Percentiles rank a stretch among this genome's conserved stretches.
phyloP scores from a whole-genome alignment of 306 rosid genomes.

The Senna tora region DNA sequence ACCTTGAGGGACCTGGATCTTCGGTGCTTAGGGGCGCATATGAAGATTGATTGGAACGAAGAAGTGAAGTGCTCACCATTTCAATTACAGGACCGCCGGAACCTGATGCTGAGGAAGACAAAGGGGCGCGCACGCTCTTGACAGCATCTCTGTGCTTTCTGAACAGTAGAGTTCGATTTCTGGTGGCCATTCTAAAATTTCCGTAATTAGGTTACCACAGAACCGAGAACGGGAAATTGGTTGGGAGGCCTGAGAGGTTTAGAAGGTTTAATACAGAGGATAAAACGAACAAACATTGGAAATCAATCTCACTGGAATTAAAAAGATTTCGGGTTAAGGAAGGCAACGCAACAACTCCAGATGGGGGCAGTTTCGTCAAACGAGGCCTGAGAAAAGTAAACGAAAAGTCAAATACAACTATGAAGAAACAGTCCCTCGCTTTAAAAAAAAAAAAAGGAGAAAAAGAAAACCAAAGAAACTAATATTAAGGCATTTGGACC shows the following conservation, averaged over 20 bases:
- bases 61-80: slow-evolving; percentile 67
- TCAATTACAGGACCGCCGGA: slow-evolving; percentile 73
- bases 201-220: background rate
- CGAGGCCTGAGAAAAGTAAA: too few relatives aligned
- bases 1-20: slow-evolving; percentile 68
- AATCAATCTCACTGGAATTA: background rate
- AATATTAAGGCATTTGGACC: too few relatives aligned
- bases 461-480: too few relatives aligned
- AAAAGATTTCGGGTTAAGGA: background rate
- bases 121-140: slow-evolving; percentile 75
- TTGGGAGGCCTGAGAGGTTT: background rate
- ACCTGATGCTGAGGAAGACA: slow-evolving; percentile 61
- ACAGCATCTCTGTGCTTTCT: slow-evolving; percentile 71
- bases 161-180: slow-evolving; percentile 63
- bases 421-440: too few relatives aligned
- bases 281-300: background rate
- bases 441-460: too few relatives aligned
- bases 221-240: slow-evolving; percentile 1
- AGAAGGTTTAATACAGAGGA: background rate
- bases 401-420: too few relatives aligned
- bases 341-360: background rate
- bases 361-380: background rate
- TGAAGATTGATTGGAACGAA: slow-evolving; percentile 60
- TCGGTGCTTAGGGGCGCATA: slow-evolving; percentile 76
- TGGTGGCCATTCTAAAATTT: slow-evolving; percentile 59